Evolutionary conservation across 2,329 filamentous ascomycete species (phyloP), one percentile per base, ranked within the genome.

Genomic region (Penicillium sp.): DNA sequence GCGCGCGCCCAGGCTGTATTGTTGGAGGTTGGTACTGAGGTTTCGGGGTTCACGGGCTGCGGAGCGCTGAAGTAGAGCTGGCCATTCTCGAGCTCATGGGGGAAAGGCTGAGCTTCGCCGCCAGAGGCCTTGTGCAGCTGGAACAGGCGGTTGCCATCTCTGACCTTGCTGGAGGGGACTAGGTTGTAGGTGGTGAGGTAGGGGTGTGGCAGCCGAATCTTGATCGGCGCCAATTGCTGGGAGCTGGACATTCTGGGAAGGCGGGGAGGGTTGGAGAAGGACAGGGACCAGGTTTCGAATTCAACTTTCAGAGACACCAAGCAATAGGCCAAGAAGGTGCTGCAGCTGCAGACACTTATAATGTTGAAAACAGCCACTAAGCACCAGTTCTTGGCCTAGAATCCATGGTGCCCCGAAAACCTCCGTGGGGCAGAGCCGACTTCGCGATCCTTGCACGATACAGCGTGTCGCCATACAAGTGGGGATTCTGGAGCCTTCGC

Each of bases 1-100:
- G 75, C 71, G 60, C 78, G 69, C 26, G 77, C 78, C 77, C 77
- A 75, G 8, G 68, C 63, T 43, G 65, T 68, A 59, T 65, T 65
- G 54, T 65, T 52, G 21, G 58, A 58, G 26, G 47, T 43, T 10
- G 62, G 54, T 6, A 50, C 31, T 16, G 46, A 51, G 28, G 44
- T 49, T 4, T 61, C 48, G 4, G 48, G 36, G 5, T 31, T 55
- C 26, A 56, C 60, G 3, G 64, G 58, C 16, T 34, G 42, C 9
- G 76, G 64, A 16, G 73, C 68, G 16, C 67, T 66, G 67, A 71
- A 76, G 31, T 65, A 67, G 18, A 75, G 64, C 1, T 65, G 55
- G 40, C 75, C 64, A 51, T 65, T 65, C 60, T 79, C 75, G n/a
- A 78, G 62, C 40, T 70, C 64, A 48, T 75, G 62, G 3, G 71